Base-by-base conservation (phyloP, 2,329 filamentous ascomycete genomes). In the Aspergillus terreus region DNA sequence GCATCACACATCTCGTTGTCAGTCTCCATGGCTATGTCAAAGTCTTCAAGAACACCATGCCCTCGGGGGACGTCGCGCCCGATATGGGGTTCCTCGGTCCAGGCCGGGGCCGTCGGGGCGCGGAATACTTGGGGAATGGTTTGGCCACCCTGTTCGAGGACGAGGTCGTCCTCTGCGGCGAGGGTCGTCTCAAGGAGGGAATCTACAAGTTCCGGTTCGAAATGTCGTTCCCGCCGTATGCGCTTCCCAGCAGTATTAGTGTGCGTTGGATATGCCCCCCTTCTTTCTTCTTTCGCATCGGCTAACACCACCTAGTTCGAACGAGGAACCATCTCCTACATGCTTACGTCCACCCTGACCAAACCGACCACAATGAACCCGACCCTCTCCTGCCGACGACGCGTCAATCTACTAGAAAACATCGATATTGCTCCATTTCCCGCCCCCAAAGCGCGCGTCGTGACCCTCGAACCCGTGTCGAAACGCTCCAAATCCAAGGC, bases 261-360 rank as follows among this genome's bases (percentile, higher is more conserved):
- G 92, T 96, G 81, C 66, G 88, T 50, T 36, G 14, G 21, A 25
- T 78, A 44, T 40, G 45, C 36, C 48, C 36, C 48, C 44, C 53
- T 58, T 38, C 47, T 44, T 46, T 21, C 23, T 23, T 6, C 23
- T 23, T 32, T 41, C 51, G 27, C 44, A 14, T 21, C 17, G 40
- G 30, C 51, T 56, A 44, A 58, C 30, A 35, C 15, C 30, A 23
- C 51, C 42, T 55, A 97, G 91, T 99, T 99, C 70, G 94, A 97
- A 73, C 85, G 92, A 66, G 94, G 94, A 33, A 92, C 90, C 2
- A 90, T 99, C 62, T 87, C 88, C 17, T 99, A 97, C 73, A 84
- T 92, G 75, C 82, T 97, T 62, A 92, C 90, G 5, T 87, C 92
- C 30, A 96, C 91, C 7, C 71, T 97, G 51, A 97, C 92, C 17